Base-by-base conservation (phyloP, 169 alveolate genomes). In the Babesia bigemina region DNA sequence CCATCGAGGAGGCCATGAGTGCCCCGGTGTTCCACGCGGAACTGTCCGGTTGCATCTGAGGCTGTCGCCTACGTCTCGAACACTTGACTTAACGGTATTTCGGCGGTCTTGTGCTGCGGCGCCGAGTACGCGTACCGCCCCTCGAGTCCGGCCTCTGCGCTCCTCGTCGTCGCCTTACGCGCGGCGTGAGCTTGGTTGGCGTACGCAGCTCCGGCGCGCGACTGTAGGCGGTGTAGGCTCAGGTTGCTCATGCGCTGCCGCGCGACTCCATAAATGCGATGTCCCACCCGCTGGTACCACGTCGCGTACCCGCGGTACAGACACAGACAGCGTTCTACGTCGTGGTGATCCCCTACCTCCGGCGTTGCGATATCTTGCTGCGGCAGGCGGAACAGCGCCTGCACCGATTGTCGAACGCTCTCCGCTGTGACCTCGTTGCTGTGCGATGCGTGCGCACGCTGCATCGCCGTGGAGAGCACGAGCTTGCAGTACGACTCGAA, bases 1-100 rank as follows among this genome's bases (percentile, higher is more conserved):
- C 86, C 28, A 83, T 83, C 22, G 90, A 83, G 76, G 90, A 83
- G 48, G 90, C 90, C n/a, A 58, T 83, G 57, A 52, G 39, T 11
- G 28, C 71, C 8, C 76, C 76, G 19, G 22, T 83, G 13, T 74
- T 76, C 74, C 65, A 52, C 56, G 11, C 47, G 2, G 61, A 63
- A 22, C 29, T 47, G 16, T 49, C 39, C n/a, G 77, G 33, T 0
- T 19, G 6, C 14, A 8, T 12, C 24, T 56, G 47, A 47, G 10
- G 2, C 16, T 12, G 60, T 7, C 24, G 13, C 49, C 39, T 65
- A 67, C 6, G 10, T 50, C 19, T 53, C 56, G 58, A 67, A 67
- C 44, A 67, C 76, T 22, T 67, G 39, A 58, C 21, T 39, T 55
- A 67, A 55, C 48, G 76, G 22, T n/a, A 67, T 21, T 2, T 67